Percentiles rank a stretch among this genome's conserved stretches.
Conservation (phyloP, 2,329 filamentous ascomycete genomes). For the Lasiodiplodia sp. region DNA sequence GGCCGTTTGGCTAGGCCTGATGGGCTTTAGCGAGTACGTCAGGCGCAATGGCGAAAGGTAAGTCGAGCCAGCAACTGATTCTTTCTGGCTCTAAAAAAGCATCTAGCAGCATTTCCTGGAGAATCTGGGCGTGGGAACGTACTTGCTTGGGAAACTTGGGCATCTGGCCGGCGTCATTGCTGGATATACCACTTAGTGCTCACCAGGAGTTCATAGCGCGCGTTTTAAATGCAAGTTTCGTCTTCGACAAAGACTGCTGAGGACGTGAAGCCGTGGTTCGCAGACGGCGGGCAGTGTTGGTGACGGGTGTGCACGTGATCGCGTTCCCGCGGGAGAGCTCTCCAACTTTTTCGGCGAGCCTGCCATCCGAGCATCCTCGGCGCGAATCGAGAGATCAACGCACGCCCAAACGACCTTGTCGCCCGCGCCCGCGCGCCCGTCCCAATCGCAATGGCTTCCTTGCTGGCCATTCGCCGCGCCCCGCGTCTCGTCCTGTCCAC, state of each 20-base stretch:
- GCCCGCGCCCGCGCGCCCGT: background rate
- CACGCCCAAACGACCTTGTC: background rate
- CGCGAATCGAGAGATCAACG: background rate
- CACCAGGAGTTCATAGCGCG: background rate
- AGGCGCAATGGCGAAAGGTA: conserved; percentile 1
- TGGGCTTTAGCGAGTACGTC: conserved; percentile 63
- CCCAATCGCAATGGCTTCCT: conserved; percentile 14
- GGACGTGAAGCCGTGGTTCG: background rate
- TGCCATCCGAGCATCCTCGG: conserved; percentile 16
- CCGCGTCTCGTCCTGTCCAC: background rate
- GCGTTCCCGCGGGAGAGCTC: background rate
- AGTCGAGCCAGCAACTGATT: background rate
- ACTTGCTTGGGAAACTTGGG: conserved; percentile 5
- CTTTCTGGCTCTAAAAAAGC: background rate
- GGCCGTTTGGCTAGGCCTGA: conserved; percentile 78
- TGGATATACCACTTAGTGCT: conserved; percentile 14
- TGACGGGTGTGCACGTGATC: background rate
- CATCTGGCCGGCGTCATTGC: conserved; percentile 12
- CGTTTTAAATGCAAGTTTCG: background rate
- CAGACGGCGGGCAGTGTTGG: background rate
- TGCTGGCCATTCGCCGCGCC: conserved; percentile 12
- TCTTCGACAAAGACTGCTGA: background rate
- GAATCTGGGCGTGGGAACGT: background rate
- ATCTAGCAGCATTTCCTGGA: conserved; percentile 1
- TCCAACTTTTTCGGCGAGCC: conserved; percentile 10